These are phyloP conservation scores for Phaeosphaeria sp. DNA, from an alignment of 2,329 filamentous ascomycete species.

Conservation along the genomic window DNA sequence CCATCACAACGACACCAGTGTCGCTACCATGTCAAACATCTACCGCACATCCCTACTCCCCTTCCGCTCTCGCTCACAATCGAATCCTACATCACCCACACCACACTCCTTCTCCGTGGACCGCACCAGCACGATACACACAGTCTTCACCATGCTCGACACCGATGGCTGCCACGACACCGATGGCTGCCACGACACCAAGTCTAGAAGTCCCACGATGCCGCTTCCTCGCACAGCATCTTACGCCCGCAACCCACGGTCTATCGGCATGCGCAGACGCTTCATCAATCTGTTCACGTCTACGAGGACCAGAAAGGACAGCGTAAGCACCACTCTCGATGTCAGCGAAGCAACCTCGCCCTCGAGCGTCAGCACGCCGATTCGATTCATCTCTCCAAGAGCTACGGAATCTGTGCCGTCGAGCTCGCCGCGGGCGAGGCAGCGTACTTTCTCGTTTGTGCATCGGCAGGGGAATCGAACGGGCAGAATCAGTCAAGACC, in stretches of 20 bases:
- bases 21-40: background rate
- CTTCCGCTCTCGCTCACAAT: background rate
- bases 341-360: background rate
- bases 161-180: conserved; percentile 2
- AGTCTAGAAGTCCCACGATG: background rate
- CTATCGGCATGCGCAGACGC: background rate
- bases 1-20: background rate
- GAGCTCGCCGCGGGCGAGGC: background rate
- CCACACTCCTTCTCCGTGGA: conserved; percentile 1
- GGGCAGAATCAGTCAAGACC: background rate
- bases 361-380: background rate
- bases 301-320: background rate
- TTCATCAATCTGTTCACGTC: conserved; percentile 1
- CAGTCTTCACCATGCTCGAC: conserved; percentile 1
- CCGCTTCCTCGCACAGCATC: background rate
- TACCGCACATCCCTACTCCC: background rate
- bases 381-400: conserved; percentile 10
- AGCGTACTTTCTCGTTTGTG: conserved; percentile 3
- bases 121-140: background rate
- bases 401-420: conserved; percentile 2
- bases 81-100: background rate
- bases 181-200: conserved; percentile 1
- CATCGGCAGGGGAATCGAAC: background rate
- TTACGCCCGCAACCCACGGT: background rate
- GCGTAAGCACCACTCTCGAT: background rate